A percentile compares a stretch with the other conserved stretches of the same genome.
Conservation (phyloP, 176 grass and related monocot genomes). For the Triticum dicoccoides region DNA sequence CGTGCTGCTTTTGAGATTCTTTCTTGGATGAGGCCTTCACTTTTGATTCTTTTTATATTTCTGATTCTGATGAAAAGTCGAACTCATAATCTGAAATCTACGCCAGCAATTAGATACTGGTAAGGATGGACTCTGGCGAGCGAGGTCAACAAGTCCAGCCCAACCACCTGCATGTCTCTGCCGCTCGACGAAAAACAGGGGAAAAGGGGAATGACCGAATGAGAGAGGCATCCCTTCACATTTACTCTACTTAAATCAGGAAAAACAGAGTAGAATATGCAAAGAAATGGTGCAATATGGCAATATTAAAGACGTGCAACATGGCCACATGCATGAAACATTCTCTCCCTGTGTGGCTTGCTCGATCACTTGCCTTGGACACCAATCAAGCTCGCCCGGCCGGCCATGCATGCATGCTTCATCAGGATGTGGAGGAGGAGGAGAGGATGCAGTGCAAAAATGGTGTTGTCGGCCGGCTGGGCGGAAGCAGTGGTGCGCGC, state of each 20-base stretch:
- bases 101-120: not conserved
- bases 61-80: not conserved
- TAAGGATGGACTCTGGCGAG: too few relatives aligned
- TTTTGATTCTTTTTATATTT: not conserved
- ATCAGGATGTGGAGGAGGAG: not conserved
- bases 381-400: constrained; percentile 25
- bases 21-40: not conserved
- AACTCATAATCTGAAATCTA: not conserved
- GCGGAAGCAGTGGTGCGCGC: not conserved
- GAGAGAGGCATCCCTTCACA: not conserved
- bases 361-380: constrained; percentile 12
- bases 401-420: too few relatives aligned
- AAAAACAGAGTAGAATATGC: not conserved
- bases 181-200: not conserved
- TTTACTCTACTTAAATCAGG: not conserved
- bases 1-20: not conserved
- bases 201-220: not conserved
- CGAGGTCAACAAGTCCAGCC: too few relatives aligned
- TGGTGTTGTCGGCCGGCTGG: not conserved
- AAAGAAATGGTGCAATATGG: not conserved
- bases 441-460: not conserved
- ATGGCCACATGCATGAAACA: constrained; percentile 9
- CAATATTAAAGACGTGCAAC: not conserved
- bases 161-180: not conserved
- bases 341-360: not conserved